Base-by-base conservation (phyloP, 2,329 filamentous ascomycete genomes). In the Arthrinium puccinioides region DNA sequence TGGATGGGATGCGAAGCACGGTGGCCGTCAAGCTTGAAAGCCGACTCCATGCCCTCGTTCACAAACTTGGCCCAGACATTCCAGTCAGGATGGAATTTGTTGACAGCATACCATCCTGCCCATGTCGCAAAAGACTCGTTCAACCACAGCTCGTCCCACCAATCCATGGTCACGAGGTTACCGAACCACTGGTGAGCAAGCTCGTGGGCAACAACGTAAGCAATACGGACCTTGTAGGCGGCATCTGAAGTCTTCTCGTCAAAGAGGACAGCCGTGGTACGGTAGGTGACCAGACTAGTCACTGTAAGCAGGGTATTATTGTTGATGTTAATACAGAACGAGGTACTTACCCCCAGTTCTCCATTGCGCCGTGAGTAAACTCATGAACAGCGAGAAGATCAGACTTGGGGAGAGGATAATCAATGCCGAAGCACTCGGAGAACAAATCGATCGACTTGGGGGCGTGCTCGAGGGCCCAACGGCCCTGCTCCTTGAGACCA, bases 101-200 rank as follows among this genome's bases (percentile, higher is more conserved):
- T 87, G 41, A 89, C 79, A 9, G 88, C 89, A 43, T 89, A 75
- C 90, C 90, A 98, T 36, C 90, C 92, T 29, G 96, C 90, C 90
- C 90, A 97, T 4, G 92, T 98, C 28, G 92, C 92, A 56, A 98
- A 98, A 10, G 89, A 89, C 63, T 97, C 90, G 54, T 94, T 94
- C 36, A 94, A 74, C 88, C 88, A 95, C 27, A 92, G 74, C 65
- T 94, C 85, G 56, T 83, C 87, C 87, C 86, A 92, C 87, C 88
- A 95, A 60, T 94, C 87, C 88, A 95, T 95, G 6, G 89, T 95
- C 29, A 94, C 88, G 9, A 95, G 74, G 59, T 95, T 94, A 25
- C 88, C 88, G 51, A 95, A 95, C 89, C 89, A 95, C 65, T 94
- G 88, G 56, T 95, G 88, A 39, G 89, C 92, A 44, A 98, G 73